A percentile compares a stretch with the other conserved stretches of the same genome.
Evolutionary conservation across 2,329 filamentous ascomycete genomes (phyloP).

Genomic region (Neonectria punicea): DNA sequence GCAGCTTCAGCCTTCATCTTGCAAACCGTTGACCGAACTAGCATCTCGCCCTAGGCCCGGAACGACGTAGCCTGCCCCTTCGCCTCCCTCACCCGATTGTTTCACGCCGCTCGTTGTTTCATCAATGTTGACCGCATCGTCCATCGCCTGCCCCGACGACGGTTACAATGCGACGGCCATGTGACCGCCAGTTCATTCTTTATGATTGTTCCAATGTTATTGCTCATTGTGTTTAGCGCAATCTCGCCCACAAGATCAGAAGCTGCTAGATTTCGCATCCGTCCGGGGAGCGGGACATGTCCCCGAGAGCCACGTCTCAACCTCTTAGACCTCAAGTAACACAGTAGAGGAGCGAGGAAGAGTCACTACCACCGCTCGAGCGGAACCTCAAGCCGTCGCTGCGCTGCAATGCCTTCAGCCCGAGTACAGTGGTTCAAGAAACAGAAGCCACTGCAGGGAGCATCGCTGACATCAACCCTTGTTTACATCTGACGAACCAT

Average conservation of each 20-base stretch:
- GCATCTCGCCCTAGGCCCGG: constrained; percentile 27
- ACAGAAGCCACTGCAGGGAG: constrained; percentile 16
- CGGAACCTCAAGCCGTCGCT: constrained; percentile 20
- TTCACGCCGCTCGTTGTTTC: constrained; percentile 31
- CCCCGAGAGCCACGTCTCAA: background rate
- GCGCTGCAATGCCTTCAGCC: background rate
- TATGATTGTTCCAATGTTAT: background rate
- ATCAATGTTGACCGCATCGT: constrained; percentile 11
- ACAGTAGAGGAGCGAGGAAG: background rate
- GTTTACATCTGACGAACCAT: constrained; percentile 23
- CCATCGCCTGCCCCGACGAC: constrained; percentile 1
- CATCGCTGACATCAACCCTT: constrained; percentile 24
- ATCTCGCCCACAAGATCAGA: background rate
- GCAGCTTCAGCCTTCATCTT: constrained; percentile 18
- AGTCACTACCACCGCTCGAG: constrained; percentile 2
- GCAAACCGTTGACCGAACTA: constrained; percentile 13
- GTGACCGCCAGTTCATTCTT: background rate
- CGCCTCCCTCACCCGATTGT: constrained; percentile 30
- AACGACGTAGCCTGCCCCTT: constrained; percentile 19
- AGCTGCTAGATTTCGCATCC: background rate
- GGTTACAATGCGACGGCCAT: constrained; percentile 10
- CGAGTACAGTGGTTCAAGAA: constrained; percentile 9
- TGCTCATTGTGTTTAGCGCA: constrained; percentile 4
- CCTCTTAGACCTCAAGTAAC: background rate
- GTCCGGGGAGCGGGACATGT: background rate